Percentiles rank a stretch among this genome's conserved stretches.
Conservation (phyloP, 129 eudicot genomes). For the Dittrichia graveolens region DNA sequence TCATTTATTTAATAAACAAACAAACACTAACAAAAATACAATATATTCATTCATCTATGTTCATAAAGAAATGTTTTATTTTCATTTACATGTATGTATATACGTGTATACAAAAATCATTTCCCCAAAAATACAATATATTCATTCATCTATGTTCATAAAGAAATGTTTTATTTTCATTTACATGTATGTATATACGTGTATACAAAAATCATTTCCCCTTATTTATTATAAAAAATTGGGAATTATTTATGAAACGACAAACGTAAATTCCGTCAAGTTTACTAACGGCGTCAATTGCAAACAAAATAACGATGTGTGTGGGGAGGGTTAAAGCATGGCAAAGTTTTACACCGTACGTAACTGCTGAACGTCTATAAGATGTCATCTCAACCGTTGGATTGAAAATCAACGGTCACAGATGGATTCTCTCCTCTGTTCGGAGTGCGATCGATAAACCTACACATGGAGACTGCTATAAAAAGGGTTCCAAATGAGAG, state of each 20-base stretch:
- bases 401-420: constrained; percentile 32
- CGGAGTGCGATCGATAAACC: constrained; percentile 41
- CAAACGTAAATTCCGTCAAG: constrained; percentile 40
- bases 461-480: constrained; percentile 44
- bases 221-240: background rate
- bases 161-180: too few species aligned
- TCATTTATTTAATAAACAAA: too few species aligned
- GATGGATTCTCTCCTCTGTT: constrained; percentile 37
- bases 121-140: too few species aligned
- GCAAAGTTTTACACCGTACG: constrained; percentile 31
- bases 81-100: too few species aligned
- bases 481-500: constrained; percentile 44
- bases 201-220: too few species aligned
- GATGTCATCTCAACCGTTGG: constrained; percentile 44
- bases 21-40: too few species aligned
- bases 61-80: too few species aligned
- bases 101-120: too few species aligned
- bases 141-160: too few species aligned
- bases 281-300: constrained; percentile 33
- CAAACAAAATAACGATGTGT: constrained; percentile 16
- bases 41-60: too few species aligned
- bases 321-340: constrained; percentile 21
- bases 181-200: too few species aligned
- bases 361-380: constrained; percentile 28
- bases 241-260: constrained; percentile 19